These are phyloP conservation scores for Corylus avellana DNA, from an alignment of 306 rosid genomes.

Conservation along the genomic window DNA sequence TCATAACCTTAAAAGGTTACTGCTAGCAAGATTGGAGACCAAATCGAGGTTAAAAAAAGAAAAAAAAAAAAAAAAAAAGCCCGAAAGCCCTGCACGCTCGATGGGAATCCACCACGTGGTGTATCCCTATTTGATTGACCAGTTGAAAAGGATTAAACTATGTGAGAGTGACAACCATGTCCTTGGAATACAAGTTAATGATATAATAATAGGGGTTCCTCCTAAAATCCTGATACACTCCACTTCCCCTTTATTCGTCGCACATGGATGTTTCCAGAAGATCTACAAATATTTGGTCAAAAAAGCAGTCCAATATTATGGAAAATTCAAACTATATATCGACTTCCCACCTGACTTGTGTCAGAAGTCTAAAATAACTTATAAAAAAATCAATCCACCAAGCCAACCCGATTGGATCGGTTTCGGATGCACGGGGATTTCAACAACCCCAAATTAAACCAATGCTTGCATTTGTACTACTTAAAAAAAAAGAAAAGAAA, in stretches of 20 bases:
- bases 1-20: slow-evolving; percentile 22
- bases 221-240: neutral
- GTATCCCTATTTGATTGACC: slow-evolving; percentile 40
- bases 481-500: too few species aligned
- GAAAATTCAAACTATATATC: too few species aligned
- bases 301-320: neutral
- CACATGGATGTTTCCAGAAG: neutral
- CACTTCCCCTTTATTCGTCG: neutral
- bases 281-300: neutral
- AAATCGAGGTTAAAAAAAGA: slow-evolving; percentile 20
- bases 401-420: too few species aligned
- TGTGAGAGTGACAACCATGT: slow-evolving; percentile 60
- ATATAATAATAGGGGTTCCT: neutral
- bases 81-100: slow-evolving; percentile 18
- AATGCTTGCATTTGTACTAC: too few species aligned
- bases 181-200: slow-evolving; percentile 24
- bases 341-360: too few species aligned
- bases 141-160: slow-evolving; percentile 35
- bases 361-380: too few species aligned
- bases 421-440: too few species aligned
- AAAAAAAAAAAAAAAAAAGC: neutral
- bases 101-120: slow-evolving; percentile 43
- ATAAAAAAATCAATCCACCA: too few species aligned
- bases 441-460: too few species aligned
- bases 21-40: slow-evolving; percentile 41